phyloP scores from a whole-genome alignment of 441 rosid genomes.

The Gossypium davidsonii region DNA sequence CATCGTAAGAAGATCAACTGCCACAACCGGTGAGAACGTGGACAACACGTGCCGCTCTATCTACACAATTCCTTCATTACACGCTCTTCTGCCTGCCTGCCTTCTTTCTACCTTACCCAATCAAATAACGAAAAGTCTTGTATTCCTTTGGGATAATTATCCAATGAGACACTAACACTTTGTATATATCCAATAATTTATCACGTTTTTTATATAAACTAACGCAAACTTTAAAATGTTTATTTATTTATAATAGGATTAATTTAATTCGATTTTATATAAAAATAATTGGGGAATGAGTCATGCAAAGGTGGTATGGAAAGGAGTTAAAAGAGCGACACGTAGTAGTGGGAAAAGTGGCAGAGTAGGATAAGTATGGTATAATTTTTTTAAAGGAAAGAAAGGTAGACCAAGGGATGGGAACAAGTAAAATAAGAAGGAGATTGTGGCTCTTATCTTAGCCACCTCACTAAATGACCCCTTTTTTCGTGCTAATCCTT shows the following conservation, averaged over 20 bases:
- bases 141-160: background rate
- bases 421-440: background rate
- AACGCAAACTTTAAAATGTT: too few relatives aligned
- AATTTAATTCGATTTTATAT: too few relatives aligned
- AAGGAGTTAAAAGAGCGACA: background rate
- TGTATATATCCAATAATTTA: background rate
- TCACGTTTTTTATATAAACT: too few relatives aligned
- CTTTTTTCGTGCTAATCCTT: background rate
- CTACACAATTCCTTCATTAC: background rate
- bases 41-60: background rate
- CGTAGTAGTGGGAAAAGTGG: background rate
- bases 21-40: background rate
- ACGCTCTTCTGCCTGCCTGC: too few relatives aligned
- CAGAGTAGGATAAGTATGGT: background rate
- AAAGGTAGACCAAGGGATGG: background rate
- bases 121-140: background rate
- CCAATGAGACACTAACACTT: background rate
- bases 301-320: background rate
- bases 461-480: conserved; percentile 4
- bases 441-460: background rate
- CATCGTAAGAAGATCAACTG: conserved; percentile 10
- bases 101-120: background rate
- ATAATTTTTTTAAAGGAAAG: background rate
- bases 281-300: background rate
- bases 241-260: too few relatives aligned